Conservation (phyloP, 306 rosid genomes). For the Cucumis hystrix region DNA sequence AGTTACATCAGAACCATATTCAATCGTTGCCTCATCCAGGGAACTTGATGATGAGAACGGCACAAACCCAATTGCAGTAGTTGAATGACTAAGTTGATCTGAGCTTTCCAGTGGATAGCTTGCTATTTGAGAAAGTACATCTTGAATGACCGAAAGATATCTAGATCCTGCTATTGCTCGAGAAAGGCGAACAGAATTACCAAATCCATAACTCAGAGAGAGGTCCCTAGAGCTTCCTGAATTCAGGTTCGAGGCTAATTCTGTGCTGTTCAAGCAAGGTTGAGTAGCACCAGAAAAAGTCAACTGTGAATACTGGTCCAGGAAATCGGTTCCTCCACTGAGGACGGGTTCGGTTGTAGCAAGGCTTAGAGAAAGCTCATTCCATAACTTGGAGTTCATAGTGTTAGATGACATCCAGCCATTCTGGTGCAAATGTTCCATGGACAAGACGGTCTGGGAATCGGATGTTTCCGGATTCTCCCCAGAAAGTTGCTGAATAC, state of each 20-base stretch:
- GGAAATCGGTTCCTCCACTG: constrained; percentile 11
- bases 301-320: constrained; percentile 38
- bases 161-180: constrained; percentile 44
- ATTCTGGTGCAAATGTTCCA: constrained; percentile 25
- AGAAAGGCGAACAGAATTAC: constrained; percentile 24
- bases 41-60: not conserved
- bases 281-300: constrained; percentile 25
- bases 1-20: constrained; percentile 9
- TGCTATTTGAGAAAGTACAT: constrained; percentile 62
- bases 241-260: constrained; percentile 22
- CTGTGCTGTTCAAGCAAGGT: constrained; percentile 24
- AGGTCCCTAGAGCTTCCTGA: not conserved
- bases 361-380: constrained; percentile 54
- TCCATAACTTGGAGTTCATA: constrained; percentile 30
- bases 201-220: not conserved
- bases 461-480: constrained; percentile 9
- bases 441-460: constrained; percentile 20
- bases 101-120: constrained; percentile 44
- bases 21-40: not conserved
- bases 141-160: constrained; percentile 62
- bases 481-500: constrained; percentile 17
- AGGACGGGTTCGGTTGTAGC: constrained; percentile 33
- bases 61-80: not conserved
- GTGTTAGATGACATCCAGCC: constrained; percentile 41
- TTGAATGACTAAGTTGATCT: constrained; percentile 20